Percentiles rank a stretch among this genome's conserved stretches.
These are phyloP conservation scores for Zygosaccharomyces bisporus DNA, from an alignment of 805 yeast species.

Conservation along the genomic window DNA sequence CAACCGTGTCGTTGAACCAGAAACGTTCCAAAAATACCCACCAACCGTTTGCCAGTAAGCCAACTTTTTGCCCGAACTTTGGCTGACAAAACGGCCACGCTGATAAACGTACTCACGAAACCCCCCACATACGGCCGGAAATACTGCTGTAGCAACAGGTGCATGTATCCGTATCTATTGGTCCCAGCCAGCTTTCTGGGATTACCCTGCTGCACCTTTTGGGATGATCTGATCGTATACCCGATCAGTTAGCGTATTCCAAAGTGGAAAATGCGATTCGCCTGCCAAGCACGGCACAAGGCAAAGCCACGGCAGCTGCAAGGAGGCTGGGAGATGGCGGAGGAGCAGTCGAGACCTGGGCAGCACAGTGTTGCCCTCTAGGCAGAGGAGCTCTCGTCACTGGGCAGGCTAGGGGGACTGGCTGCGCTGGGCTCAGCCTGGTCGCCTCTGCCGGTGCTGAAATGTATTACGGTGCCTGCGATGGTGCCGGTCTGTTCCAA, in stretches of 20 bases:
- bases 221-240: background rate
- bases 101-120: too few relatives aligned
- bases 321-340: background rate
- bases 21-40: too few relatives aligned
- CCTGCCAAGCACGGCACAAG: background rate
- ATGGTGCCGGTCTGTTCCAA: conserved; percentile 1
- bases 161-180: too few relatives aligned
- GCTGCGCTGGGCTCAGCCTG: background rate
- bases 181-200: too few relatives aligned
- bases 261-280: background rate
- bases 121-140: too few relatives aligned
- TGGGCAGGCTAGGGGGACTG: background rate
- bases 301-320: background rate
- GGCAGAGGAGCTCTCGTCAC: background rate
- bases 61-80: too few relatives aligned
- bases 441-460: conserved; percentile 11
- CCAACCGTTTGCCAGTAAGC: too few relatives aligned
- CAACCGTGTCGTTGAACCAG: too few relatives aligned
- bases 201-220: too few relatives aligned
- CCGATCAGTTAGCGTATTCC: background rate
- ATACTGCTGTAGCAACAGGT: too few relatives aligned
- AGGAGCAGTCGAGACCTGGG: background rate
- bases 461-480: conserved; percentile 29
- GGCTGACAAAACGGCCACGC: too few relatives aligned
- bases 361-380: too few relatives aligned